These are phyloP conservation scores for Hemileccinum hortonii DNA, from an alignment of 1,284 basidiomycete genomes.

Conservation along the genomic window DNA sequence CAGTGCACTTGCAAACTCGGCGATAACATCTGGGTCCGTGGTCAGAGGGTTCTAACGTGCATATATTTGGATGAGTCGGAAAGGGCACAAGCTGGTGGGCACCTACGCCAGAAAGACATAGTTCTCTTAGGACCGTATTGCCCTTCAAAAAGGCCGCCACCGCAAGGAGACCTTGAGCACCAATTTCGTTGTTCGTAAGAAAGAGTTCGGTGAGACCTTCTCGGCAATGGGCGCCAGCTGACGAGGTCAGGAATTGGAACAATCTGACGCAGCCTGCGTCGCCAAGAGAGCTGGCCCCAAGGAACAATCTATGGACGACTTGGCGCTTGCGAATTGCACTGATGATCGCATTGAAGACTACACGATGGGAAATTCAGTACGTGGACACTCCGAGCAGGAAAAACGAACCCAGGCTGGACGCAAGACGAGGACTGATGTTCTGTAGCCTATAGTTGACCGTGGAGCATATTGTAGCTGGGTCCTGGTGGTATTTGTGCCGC, in stretches of 20 bases:
- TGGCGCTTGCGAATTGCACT: slow-evolving; percentile 29
- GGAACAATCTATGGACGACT: slow-evolving; percentile 31
- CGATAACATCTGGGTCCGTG: slow-evolving; percentile 23
- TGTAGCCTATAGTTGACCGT: slow-evolving; percentile 21
- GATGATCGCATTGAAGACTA: slow-evolving; percentile 28
- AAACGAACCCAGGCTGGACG: slow-evolving; percentile 27
- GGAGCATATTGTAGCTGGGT: slow-evolving; percentile 35
- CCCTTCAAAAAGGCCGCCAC: slow-evolving; percentile 51
- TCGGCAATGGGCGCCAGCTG: slow-evolving; percentile 43
- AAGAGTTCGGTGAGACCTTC: slow-evolving; percentile 51
- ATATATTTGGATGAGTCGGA: slow-evolving; percentile 2
- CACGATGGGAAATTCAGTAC: background rate
- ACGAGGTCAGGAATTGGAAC: slow-evolving; percentile 54
- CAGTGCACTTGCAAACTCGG: slow-evolving; percentile 31
- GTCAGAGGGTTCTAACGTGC: slow-evolving; percentile 28
- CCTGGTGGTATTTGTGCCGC: slow-evolving; percentile 26
- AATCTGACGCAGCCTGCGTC: slow-evolving; percentile 57
- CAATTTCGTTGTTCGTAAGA: slow-evolving; percentile 57
- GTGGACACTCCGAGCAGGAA: background rate
- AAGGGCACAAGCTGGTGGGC: slow-evolving; percentile 31
- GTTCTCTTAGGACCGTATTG: slow-evolving; percentile 46
- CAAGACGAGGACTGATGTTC: slow-evolving; percentile 30
- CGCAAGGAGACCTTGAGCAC: slow-evolving; percentile 52
- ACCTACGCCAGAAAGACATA: slow-evolving; percentile 61
- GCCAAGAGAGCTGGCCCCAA: slow-evolving; percentile 32